Conservation (phyloP, 2,329 filamentous ascomycete genomes). For the Aspergillus nomiae region DNA sequence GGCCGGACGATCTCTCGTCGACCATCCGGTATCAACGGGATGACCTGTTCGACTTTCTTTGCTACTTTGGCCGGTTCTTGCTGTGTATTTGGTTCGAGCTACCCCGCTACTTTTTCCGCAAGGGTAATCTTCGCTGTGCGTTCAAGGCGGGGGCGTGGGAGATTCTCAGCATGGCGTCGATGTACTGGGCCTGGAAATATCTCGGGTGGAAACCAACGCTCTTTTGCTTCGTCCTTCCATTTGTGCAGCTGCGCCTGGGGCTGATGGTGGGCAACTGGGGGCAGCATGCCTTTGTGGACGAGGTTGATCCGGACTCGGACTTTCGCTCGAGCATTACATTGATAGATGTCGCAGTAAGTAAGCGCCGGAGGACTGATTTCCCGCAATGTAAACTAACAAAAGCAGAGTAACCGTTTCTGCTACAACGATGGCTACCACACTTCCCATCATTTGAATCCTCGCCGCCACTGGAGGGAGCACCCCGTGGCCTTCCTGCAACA, state of each 20-base stretch:
- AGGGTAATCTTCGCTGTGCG: conserved; percentile 58
- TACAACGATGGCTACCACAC: conserved; percentile 85
- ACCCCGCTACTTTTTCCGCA: conserved; percentile 70
- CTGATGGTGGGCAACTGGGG: conserved; percentile 85
- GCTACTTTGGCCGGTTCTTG: conserved; percentile 73
- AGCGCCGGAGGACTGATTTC: not conserved
- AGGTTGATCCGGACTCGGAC: conserved; percentile 73
- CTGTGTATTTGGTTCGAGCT: conserved; percentile 75
- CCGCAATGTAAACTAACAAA: conserved; percentile 6
- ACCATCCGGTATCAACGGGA: conserved; percentile 78
- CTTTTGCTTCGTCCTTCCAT: conserved; percentile 68
- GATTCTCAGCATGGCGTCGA: conserved; percentile 55
- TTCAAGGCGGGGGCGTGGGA: conserved; percentile 64
- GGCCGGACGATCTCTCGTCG: conserved; percentile 72
- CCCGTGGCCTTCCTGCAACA: conserved; percentile 71
- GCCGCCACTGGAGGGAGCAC: conserved; percentile 78
- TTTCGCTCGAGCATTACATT: conserved; percentile 78
- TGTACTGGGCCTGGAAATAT: conserved; percentile 54
- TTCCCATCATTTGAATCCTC: conserved; percentile 45
- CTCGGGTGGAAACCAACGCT: conserved; percentile 58
- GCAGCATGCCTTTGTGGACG: conserved; percentile 79
- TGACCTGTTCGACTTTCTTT: conserved; percentile 64
- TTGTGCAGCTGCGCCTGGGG: conserved; percentile 66
- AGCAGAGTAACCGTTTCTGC: conserved; percentile 75
- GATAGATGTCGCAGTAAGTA: conserved; percentile 74